Percentiles rank a stretch among this genome's conserved stretches.
Conservation (phyloP, 306 rosid species). For the Corylus heterophylla region DNA sequence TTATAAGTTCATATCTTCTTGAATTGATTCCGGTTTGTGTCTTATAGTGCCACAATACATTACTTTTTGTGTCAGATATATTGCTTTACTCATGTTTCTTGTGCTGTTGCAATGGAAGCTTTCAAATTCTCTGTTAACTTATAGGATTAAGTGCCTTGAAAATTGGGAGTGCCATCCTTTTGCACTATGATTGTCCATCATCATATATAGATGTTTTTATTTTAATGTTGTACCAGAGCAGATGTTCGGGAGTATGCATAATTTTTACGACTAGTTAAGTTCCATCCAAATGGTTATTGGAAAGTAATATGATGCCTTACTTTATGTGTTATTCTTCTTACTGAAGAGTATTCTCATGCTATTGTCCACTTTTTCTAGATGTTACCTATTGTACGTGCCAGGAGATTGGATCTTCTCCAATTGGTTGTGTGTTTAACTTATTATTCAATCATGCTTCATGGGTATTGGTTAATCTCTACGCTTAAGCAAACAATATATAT, state of each 20-base stretch:
- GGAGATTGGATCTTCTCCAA: not conserved
- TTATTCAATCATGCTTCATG: not conserved
- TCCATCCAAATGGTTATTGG: not conserved
- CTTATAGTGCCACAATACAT: not conserved
- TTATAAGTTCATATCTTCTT: conserved; percentile 16
- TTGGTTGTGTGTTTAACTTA: not conserved
- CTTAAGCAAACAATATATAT: not conserved
- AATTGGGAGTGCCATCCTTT: not conserved
- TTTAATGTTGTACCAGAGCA: not conserved
- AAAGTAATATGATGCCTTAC: not conserved
- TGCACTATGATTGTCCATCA: not conserved
- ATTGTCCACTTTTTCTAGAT: not conserved
- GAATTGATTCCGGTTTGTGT: conserved; percentile 16
- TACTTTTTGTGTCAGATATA: not conserved
- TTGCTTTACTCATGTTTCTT: not conserved
- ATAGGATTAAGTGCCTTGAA: not conserved
- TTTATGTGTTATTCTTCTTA: not conserved
- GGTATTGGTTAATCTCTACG: not conserved
- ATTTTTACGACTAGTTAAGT: not conserved
- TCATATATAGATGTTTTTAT: too few species aligned
- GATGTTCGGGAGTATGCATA: not conserved
- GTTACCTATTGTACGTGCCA: not conserved
- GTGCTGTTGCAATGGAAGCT: not conserved
- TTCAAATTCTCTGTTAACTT: not conserved
- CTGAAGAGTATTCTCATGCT: not conserved